Conservation (phyloP, 805 yeast species). For the Ogataea methanolica region DNA sequence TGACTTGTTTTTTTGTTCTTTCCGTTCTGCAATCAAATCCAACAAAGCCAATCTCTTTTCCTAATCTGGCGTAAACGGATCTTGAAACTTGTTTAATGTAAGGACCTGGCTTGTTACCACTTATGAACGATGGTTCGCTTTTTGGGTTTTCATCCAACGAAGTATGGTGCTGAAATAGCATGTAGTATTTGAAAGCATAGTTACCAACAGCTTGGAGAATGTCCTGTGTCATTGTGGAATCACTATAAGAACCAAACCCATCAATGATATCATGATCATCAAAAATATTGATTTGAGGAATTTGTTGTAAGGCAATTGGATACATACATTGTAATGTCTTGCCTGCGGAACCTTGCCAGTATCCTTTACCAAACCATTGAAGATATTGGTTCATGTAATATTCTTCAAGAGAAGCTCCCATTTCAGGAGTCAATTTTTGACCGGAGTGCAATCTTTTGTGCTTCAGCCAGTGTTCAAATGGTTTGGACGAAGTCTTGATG, state of each 20-base stretch:
- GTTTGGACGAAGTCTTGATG: constrained; percentile 53
- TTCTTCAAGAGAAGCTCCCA: constrained; percentile 50
- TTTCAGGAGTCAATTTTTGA: constrained; percentile 40
- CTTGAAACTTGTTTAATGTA: constrained; percentile 64
- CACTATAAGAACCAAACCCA: constrained; percentile 88
- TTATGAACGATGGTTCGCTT: constrained; percentile 56
- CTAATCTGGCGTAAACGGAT: constrained; percentile 69
- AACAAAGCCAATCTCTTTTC: constrained; percentile 62
- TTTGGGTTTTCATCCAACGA: constrained; percentile 39
- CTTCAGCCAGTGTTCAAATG: constrained; percentile 58
- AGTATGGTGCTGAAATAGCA: constrained; percentile 88
- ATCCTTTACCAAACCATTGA: constrained; percentile 88
- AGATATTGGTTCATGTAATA: constrained; percentile 73
- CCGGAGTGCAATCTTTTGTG: constrained; percentile 43
- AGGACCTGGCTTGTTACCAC: constrained; percentile 56
- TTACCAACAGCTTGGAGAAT: constrained; percentile 71
- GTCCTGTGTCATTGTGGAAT: constrained; percentile 65
- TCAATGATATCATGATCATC: constrained; percentile 98
- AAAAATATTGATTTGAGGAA: constrained; percentile 80
- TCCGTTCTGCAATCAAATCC: constrained; percentile 96
- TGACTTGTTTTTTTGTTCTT: constrained; percentile 57
- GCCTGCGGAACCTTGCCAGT: constrained; percentile 69
- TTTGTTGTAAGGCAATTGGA: constrained; percentile 73
- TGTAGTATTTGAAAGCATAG: constrained; percentile 77
- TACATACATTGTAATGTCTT: constrained; percentile 60